These are phyloP conservation scores for Saccharomycopsis schoenii DNA, from an alignment of 805 yeast species.

Conservation along the genomic window DNA sequence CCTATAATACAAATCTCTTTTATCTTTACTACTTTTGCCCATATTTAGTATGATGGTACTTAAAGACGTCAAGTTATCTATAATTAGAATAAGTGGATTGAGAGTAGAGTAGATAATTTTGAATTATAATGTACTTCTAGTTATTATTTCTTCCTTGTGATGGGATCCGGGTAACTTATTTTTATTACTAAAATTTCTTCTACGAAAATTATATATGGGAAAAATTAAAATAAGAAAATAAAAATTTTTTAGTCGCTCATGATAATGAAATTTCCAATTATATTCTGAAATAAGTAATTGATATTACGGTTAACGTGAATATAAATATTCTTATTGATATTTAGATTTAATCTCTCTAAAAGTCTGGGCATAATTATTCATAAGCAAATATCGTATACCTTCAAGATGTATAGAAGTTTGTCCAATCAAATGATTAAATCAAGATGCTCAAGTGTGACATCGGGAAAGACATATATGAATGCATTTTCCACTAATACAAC, in stretches of 20 bases:
- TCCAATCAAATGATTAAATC: neutral
- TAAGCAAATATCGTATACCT: no score
- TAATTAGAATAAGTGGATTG: no score
- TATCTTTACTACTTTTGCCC: conserved; percentile 95
- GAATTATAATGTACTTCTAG: no score
- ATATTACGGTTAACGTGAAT: no score
- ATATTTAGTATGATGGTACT: conserved; percentile 28
- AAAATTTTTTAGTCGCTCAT: neutral
- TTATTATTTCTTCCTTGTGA: neutral
- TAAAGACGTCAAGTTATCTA: no score
- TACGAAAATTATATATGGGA: neutral
- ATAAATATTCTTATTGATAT: no score
- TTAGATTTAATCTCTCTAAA: no score
- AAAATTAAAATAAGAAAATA: neutral
- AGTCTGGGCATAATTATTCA: no score
- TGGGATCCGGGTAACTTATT: neutral
- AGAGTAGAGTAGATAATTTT: no score
- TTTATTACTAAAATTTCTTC: neutral
- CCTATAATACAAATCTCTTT: conserved; percentile 77
- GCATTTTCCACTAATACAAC: conserved; percentile 16
- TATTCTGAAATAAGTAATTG: no score
- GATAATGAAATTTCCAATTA: no score
- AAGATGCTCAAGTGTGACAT: neutral
- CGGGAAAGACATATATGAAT: neutral
- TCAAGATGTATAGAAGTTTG: neutral